Evolutionary conservation across 1,139 yeast genomes (phyloP).

Genomic region (Zygotorulaspora mrakii): DNA sequence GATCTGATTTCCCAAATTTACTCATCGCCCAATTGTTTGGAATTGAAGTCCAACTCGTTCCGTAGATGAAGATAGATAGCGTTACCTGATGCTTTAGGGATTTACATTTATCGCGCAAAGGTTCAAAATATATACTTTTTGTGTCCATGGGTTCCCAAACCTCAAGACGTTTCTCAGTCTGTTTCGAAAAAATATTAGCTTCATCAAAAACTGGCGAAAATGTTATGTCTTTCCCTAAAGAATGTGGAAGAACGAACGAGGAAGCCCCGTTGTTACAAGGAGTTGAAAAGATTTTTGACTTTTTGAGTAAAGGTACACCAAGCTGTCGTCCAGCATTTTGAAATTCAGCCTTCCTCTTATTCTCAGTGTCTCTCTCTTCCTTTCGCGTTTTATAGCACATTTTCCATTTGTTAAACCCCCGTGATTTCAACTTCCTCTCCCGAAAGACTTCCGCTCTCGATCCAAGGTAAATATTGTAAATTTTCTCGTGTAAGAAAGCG

Average conservation of each 20-base stretch:
- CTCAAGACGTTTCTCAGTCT: slow-evolving; percentile 21
- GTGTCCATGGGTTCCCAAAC: slow-evolving; percentile 32
- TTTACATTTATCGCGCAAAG: slow-evolving; percentile 12
- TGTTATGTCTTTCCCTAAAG: slow-evolving; percentile 12
- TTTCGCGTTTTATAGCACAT: slow-evolving; percentile 29
- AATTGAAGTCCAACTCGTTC: slow-evolving; percentile 27
- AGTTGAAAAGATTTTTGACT: slow-evolving; percentile 23
- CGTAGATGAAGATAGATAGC: slow-evolving; percentile 24
- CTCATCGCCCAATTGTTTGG: slow-evolving; percentile 30
- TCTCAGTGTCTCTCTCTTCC: slow-evolving; percentile 39
- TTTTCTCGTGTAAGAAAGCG: slow-evolving; percentile 58
- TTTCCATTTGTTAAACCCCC: slow-evolving; percentile 35
- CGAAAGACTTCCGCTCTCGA: slow-evolving; percentile 42
- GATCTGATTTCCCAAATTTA: slow-evolving; percentile 25
- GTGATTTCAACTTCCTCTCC: slow-evolving; percentile 32
- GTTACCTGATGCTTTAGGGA: slow-evolving; percentile 17
- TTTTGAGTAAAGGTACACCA: slow-evolving; percentile 37
- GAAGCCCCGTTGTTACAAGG: slow-evolving; percentile 17
- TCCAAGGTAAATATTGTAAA: slow-evolving; percentile 44
- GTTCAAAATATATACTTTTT: slow-evolving; percentile 20
- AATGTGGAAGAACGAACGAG: slow-evolving; percentile 19
- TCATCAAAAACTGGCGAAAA: slow-evolving; percentile 32
- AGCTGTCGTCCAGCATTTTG: slow-evolving; percentile 35
- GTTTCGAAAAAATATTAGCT: slow-evolving; percentile 30
- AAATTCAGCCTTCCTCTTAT: slow-evolving; percentile 46